These are phyloP conservation scores for Mortierella sp. DNA, from an alignment of 371 early-diverging fungal genomes.

Conservation along the genomic window DNA sequence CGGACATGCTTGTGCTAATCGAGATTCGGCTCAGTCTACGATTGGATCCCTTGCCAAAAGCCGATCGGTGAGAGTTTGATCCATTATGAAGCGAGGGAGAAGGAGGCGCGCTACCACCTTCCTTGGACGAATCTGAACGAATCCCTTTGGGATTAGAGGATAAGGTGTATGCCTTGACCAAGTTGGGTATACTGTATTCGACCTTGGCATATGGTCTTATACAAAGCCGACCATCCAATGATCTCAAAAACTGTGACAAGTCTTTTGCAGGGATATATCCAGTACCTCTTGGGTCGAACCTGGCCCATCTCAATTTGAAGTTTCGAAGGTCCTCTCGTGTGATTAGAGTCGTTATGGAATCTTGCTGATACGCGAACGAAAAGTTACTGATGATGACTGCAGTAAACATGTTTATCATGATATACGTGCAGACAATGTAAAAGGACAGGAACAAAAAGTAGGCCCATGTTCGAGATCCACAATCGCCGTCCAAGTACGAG, in stretches of 20 bases:
- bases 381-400: conserved; percentile 71
- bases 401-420: conserved; percentile 67
- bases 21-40: conserved; percentile 20
- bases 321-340: conserved; percentile 65
- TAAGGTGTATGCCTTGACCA: conserved; percentile 44
- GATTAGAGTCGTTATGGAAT: conserved; percentile 62
- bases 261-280: conserved; percentile 61
- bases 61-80: conserved; percentile 11
- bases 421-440: conserved; percentile 67
- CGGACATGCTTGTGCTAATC: conserved; percentile 19
- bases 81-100: conserved; percentile 21
- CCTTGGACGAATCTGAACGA: background rate
- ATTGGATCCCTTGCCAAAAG: conserved; percentile 8
- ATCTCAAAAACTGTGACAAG: conserved; percentile 60
- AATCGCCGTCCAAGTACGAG: conserved; percentile 66
- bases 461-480: conserved; percentile 61
- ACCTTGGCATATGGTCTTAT: conserved; percentile 58
- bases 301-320: conserved; percentile 64
- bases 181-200: conserved; percentile 50
- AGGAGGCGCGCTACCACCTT: conserved; percentile 3
- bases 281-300: conserved; percentile 63
- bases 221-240: conserved; percentile 62
- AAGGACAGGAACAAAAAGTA: conserved; percentile 61
- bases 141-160: background rate
- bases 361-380: conserved; percentile 66